phyloP scores from a whole-genome alignment of 179 eudicot genomes.

The Spinacia oleracea region DNA sequence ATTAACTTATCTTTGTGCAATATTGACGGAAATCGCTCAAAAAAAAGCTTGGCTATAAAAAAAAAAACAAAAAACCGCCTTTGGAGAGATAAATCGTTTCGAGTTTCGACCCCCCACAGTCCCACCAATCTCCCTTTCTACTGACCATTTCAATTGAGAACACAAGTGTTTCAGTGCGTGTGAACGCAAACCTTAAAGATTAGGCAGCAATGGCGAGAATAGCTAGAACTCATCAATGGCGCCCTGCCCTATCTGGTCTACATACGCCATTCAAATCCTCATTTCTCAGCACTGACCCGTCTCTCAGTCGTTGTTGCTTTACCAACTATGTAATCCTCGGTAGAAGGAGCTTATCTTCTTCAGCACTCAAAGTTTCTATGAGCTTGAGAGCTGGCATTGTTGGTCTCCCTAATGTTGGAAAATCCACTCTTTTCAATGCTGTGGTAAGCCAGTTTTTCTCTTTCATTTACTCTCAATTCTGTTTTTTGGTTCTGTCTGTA shows the following conservation, averaged over 20 bases:
- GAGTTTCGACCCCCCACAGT: too few relatives aligned
- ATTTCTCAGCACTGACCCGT: slow-evolving; percentile 27
- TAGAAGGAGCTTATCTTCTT: slow-evolving; percentile 43
- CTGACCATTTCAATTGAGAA: too few relatives aligned
- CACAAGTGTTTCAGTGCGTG: too few relatives aligned
- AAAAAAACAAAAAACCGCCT: too few relatives aligned
- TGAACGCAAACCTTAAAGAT: neutral
- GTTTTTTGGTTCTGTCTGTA: slow-evolving; percentile 21
- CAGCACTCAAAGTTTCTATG: slow-evolving; percentile 68
- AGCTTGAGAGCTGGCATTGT: slow-evolving; percentile 96
- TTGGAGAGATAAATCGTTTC: too few relatives aligned
- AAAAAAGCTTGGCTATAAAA: too few relatives aligned
- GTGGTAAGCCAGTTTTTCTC: slow-evolving; percentile 51
- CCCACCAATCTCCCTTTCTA: too few relatives aligned
- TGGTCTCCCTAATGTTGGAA: slow-evolving; percentile 97
- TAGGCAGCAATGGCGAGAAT: slow-evolving; percentile 55
- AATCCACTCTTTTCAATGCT: slow-evolving; percentile 98
- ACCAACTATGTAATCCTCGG: slow-evolving; percentile 20
- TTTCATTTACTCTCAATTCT: neutral
- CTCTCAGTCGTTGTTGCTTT: slow-evolving; percentile 27
- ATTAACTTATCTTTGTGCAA: too few relatives aligned
- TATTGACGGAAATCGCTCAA: too few relatives aligned
- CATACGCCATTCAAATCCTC: slow-evolving; percentile 43
- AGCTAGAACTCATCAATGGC: slow-evolving; percentile 48
- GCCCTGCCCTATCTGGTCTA: slow-evolving; percentile 43